Evolutionary conservation across 768 basidiomycete species (phyloP).

Genomic region (Podaxis pistillaris): DNA sequence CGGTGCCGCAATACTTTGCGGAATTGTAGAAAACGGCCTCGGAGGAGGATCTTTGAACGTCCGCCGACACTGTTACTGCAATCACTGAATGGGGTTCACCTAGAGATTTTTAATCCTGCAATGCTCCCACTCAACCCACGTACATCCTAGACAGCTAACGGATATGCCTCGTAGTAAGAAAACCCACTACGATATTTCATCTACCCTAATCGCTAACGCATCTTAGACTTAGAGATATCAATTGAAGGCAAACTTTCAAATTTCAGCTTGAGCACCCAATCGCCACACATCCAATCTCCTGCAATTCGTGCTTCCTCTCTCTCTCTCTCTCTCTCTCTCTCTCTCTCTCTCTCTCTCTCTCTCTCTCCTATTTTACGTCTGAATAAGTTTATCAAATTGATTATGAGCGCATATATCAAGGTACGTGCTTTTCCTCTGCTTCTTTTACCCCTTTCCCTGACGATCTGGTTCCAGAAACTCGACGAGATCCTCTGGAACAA

Average conservation of each 20-base stretch:
- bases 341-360: not conserved
- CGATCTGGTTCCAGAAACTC: too few relatives aligned
- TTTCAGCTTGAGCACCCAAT: not conserved
- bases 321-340: not conserved
- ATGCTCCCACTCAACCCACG: not conserved
- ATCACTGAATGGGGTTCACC: too few relatives aligned
- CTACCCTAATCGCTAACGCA: not conserved
- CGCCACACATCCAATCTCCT: not conserved
- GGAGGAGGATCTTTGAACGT: too few relatives aligned
- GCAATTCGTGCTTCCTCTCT: not conserved
- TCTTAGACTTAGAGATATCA: not conserved
- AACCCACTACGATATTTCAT: not conserved
- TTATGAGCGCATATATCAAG: too few relatives aligned
- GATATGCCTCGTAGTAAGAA: not conserved
- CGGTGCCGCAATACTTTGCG: not conserved
- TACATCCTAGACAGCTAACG: too few relatives aligned
- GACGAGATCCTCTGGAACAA: too few relatives aligned
- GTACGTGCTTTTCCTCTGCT: too few relatives aligned
- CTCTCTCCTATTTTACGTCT: not conserved
- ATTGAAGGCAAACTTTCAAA: not conserved
- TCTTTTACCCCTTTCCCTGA: too few relatives aligned
- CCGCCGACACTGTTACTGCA: too few relatives aligned
- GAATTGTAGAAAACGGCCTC: not conserved
- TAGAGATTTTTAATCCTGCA: not conserved
- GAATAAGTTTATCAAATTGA: too few relatives aligned